Evolutionary conservation across 306 rosid species (phyloP).

Genomic region (Fragaria ananassa): DNA sequence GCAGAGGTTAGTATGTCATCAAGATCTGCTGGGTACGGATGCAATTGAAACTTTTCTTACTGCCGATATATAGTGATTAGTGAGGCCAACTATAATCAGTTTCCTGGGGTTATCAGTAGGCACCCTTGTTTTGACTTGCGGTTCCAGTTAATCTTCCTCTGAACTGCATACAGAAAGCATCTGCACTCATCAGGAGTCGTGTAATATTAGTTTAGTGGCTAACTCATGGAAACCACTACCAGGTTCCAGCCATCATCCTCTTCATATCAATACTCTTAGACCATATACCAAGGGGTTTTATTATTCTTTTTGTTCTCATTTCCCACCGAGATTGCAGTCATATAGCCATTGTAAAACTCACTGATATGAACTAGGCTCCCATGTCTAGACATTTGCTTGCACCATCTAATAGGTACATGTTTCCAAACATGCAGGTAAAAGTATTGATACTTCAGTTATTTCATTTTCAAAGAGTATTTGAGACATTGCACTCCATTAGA

Average conservation of each 20-base stretch:
- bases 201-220: neutral
- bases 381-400: neutral
- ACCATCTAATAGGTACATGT: neutral
- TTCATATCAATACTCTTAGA: slow-evolving; percentile 24
- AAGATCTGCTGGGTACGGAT: neutral
- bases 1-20: neutral
- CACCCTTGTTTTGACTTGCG: neutral
- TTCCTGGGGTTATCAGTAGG: neutral
- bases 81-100: neutral
- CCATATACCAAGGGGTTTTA: slow-evolving; percentile 18
- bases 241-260: slow-evolving; percentile 25
- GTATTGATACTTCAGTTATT: slow-evolving; percentile 2
- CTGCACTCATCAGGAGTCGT: neutral
- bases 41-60: neutral
- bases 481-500: slow-evolving; percentile 8
- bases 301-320: slow-evolving; percentile 5
- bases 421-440: neutral
- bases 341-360: slow-evolving; percentile 19
- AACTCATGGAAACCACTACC: slow-evolving; percentile 17
- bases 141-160: slow-evolving; percentile 13
- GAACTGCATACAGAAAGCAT: slow-evolving; percentile 22
- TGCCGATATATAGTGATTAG: neutral
- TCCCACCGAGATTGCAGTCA: slow-evolving; percentile 14
- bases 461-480: slow-evolving; percentile 20
- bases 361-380: slow-evolving; percentile 10